phyloP scores from a whole-genome alignment of 1,284 basidiomycete species.

The Pyrrhoderma lamaoense region DNA sequence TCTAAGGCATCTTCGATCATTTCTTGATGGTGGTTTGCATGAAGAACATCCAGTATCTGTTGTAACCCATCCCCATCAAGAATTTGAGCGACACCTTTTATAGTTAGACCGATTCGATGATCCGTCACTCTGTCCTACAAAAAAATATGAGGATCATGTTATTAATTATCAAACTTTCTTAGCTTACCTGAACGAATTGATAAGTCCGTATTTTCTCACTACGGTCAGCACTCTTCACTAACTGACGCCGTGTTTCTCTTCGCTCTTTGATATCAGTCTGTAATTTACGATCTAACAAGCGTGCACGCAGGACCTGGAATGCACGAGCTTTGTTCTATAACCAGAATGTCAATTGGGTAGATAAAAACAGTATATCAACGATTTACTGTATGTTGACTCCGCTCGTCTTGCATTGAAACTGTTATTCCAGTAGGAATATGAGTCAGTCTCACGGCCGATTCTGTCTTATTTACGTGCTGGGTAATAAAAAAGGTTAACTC shows the following conservation, averaged over 20 bases:
- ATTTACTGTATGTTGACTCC: constrained; percentile 86
- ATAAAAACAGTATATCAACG: neutral
- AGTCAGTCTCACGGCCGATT: constrained; percentile 94
- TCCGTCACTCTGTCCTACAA: constrained; percentile 83
- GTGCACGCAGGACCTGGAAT: constrained; percentile 78
- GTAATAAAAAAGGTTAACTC: too few species aligned
- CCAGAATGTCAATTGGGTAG: neutral
- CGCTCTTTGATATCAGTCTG: constrained; percentile 62
- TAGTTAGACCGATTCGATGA: constrained; percentile 75
- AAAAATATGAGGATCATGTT: neutral
- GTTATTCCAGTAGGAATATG: constrained; percentile 91
- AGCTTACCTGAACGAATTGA: constrained; percentile 73
- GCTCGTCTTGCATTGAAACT: constrained; percentile 97
- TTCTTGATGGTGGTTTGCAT: constrained; percentile 56
- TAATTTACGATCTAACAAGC: constrained; percentile 76
- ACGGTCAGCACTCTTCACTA: constrained; percentile 75
- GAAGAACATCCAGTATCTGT: constrained; percentile 56
- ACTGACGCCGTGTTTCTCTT: constrained; percentile 60
- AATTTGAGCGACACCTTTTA: constrained; percentile 67
- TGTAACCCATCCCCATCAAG: constrained; percentile 74
- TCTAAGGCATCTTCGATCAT: constrained; percentile 62
- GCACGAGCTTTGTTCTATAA: constrained; percentile 79
- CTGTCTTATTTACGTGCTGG: constrained; percentile 97
- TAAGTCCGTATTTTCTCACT: constrained; percentile 94
- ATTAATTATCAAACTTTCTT: neutral